Evolutionary conservation across 345 rosid species (phyloP).

Genomic region (Dipteronia sinensis): DNA sequence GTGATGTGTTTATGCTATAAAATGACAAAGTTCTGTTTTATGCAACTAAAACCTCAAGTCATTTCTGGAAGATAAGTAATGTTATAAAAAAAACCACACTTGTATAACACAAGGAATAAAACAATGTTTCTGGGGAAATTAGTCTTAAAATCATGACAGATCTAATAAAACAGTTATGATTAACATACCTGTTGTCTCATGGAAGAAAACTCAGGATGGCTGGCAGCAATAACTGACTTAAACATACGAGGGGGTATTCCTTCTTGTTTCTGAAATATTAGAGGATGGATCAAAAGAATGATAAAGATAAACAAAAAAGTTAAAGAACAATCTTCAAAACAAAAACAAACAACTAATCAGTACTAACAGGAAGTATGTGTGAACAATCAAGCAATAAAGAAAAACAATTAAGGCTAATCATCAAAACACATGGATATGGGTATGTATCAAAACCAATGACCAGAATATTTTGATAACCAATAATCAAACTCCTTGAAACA

Average conservation of each 20-base stretch:
- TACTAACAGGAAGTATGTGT: background rate
- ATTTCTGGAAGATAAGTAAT: background rate
- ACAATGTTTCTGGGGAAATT: background rate
- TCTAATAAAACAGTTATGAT: background rate
- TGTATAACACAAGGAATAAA: background rate
- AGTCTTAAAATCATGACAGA: background rate
- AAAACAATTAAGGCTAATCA: background rate
- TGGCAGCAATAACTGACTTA: constrained; percentile 91
- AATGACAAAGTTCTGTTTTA: background rate
- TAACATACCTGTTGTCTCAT: constrained; percentile 90
- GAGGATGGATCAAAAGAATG: background rate
- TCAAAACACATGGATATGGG: background rate
- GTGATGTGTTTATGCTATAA: background rate
- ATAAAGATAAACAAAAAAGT: background rate
- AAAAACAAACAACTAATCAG: background rate
- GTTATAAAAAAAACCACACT: background rate
- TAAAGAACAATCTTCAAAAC: background rate
- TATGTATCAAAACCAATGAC: background rate
- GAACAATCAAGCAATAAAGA: background rate
- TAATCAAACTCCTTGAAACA: constrained; percentile 1
- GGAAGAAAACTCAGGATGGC: constrained; percentile 92
- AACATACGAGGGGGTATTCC: constrained; percentile 98
- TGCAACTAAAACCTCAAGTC: background rate
- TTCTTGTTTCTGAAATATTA: constrained; percentile 70
- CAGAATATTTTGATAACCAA: background rate